Conservation (phyloP, 140 eudicot genomes). For the Erigeron philadelphicus region DNA sequence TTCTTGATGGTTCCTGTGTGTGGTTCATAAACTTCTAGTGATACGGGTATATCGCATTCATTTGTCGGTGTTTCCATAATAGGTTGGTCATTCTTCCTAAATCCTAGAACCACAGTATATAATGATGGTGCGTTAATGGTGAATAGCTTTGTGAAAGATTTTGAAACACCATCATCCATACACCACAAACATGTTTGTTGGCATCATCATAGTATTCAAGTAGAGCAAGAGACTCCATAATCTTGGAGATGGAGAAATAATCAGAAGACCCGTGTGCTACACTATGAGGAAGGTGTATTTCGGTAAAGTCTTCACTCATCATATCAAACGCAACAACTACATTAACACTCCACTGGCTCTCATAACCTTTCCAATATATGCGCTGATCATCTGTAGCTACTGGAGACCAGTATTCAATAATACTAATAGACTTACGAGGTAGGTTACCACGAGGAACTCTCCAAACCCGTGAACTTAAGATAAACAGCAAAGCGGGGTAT, state of each 20-base stretch:
- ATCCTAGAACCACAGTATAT: too few species aligned
- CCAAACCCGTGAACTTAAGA: neutral
- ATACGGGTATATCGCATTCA: too few species aligned
- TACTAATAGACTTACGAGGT: neutral
- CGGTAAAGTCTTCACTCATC: neutral
- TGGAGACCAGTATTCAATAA: too few species aligned
- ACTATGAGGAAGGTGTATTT: neutral
- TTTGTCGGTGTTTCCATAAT: too few species aligned
- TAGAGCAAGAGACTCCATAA: slow-evolving; percentile 12
- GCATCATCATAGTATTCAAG: neutral
- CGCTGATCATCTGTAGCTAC: neutral
- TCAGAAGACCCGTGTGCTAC: neutral
- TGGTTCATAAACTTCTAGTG: neutral
- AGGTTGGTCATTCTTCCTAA: neutral
- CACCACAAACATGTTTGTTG: neutral
- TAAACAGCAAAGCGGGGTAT: neutral
- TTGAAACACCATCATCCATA: neutral
- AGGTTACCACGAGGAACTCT: neutral
- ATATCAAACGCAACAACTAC: slow-evolving; percentile 5
- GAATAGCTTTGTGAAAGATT: neutral
- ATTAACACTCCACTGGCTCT: neutral
- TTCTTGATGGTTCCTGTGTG: too few species aligned
- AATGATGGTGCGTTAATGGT: neutral
- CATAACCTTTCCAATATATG: neutral
- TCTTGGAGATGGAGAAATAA: neutral